Evolutionary conservation across 768 basidiomycete species (phyloP), one percentile per base, ranked within the genome.

Genomic region (Mycena crocata): DNA sequence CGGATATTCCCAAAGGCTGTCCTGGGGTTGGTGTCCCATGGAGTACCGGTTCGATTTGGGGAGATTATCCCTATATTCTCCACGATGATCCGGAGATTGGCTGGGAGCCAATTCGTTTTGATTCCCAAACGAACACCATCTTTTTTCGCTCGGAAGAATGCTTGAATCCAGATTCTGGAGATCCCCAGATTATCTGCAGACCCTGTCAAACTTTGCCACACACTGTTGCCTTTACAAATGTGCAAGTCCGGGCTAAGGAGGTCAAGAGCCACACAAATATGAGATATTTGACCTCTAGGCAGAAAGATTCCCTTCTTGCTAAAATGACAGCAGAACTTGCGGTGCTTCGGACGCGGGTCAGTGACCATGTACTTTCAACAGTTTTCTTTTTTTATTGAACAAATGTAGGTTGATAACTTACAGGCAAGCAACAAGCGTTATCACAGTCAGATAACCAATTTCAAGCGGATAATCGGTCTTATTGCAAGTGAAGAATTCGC

Each of bases 401-500:
- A 44, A 44, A 57, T 44, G 2, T 34, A 57, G 56, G 30, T 57
- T 44, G 44, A 45, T 45, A 57, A 57, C 44, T 32, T 46, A 30
- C 40, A 57, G 56, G 45, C 31, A 57, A 57, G 56, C 40, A 57
- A 57, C 40, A 57, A 56, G 31, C 30, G 30, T 46, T 23, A 45
- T 23, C 19, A 31, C 44, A 45, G 42, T 26, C 56, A 52, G 28
- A 40, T 68, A 28, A 42, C 24, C 26, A 67, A 71, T 59, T 57
- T 69, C 56, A 44, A 68, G 45, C 61, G 67, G 28, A 64, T 71
- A 31, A 17, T 68, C 14, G 64, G 59, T 40, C 49, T 68, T 21
- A 40, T 71, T 23, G 52, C 67, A 48, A 57, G 39, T 32, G 55
- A 70, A 69, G 57, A 68, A 45, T 37, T 70, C 52, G 39, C 69